These are phyloP conservation scores for Saccharum officinarum DNA, from an alignment of 176 grass and related monocot genomes.

Conservation along the genomic window DNA sequence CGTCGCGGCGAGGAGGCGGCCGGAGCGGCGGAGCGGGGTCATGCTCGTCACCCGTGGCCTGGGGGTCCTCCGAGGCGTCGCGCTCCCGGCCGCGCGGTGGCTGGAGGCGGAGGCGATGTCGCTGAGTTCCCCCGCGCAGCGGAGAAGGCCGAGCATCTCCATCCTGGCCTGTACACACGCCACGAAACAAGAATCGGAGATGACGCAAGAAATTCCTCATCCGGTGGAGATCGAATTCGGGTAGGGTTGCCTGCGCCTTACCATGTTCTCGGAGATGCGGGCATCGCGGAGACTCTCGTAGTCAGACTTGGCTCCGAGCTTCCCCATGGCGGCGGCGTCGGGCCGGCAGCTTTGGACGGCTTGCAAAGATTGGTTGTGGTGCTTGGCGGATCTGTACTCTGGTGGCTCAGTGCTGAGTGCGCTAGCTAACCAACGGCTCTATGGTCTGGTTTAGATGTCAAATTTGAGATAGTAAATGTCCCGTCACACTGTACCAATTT, in stretches of 20 bases:
- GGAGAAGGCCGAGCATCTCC: slow-evolving; percentile 70
- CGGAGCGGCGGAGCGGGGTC: slow-evolving; percentile 68
- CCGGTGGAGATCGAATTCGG: background rate
- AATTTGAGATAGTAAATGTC: too few relatives aligned
- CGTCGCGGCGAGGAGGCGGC: slow-evolving; percentile 36
- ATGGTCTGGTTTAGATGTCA: too few relatives aligned
- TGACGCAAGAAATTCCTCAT: background rate
- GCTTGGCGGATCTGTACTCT: background rate
- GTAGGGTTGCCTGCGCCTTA: slow-evolving; percentile 18
- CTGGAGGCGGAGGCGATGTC: slow-evolving; percentile 38
- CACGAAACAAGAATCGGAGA: background rate
- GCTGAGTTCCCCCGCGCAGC: slow-evolving; percentile 56
- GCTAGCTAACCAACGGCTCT: background rate
- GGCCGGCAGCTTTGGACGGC: background rate
- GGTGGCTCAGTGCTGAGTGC: background rate
- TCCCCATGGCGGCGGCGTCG: slow-evolving; percentile 38
- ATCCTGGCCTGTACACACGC: slow-evolving; percentile 51
- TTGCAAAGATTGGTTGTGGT: background rate
- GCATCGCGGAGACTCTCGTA: slow-evolving; percentile 76
- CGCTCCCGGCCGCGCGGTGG: slow-evolving; percentile 26
- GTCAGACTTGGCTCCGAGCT: slow-evolving; percentile 39
- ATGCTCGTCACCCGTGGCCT: slow-evolving; percentile 41
- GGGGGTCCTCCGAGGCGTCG: slow-evolving; percentile 32
- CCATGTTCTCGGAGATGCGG: slow-evolving; percentile 78
- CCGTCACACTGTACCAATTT: too few relatives aligned